Evolutionary conservation across 2,329 filamentous ascomycete genomes (phyloP), one percentile per base, ranked within the genome.

Genomic region (Trichophyton verrucosum): DNA sequence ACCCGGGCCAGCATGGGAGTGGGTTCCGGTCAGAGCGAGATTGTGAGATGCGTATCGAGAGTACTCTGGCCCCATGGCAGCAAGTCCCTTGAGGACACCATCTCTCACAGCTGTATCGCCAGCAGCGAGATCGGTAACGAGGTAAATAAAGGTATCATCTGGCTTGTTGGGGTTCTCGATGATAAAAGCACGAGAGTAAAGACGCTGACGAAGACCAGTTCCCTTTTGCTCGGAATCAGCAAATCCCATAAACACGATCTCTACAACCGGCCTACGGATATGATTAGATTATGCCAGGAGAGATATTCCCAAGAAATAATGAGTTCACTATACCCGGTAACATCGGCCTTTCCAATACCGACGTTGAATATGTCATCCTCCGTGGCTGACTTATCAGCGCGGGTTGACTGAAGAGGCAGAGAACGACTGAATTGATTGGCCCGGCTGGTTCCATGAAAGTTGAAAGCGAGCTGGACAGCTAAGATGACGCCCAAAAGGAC

Each of bases 231-330:
- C 82, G n/a, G 86, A 78, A 72, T 91, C 88, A 36, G 92, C 92
- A 77, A 96, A 96, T 63, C 91, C 91, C 80, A 92, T 94, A 71
- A 96, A 82, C 68, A 90, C 91, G 69, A 96, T 82, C 73, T 96
- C 90, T 22, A 95, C 91, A 11, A 95, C 89, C 0, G 91, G 90
- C 1, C 88, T 84, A 64, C 11, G 49, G 24, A 13, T 11, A 49
- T 30, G 20, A 9, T 46, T 63, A 8, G 36, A 20, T 38, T 20
- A 56, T 33, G 20, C 22, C 22, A 17, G 9, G 44, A 13, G 9
- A 27, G 46, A 51, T 51, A 15, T 7, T 2, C 22, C 42, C 15
- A 38, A 24, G 22, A 7, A 17, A 33, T 58, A 13, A 36, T 6
- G 30, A 38, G 6, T 56, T 36, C 17, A 11, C 17, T 65, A 27